These are phyloP conservation scores for Uronychia setigera DNA, from an alignment of 73 alveolate genomes.

Conservation along the genomic window DNA sequence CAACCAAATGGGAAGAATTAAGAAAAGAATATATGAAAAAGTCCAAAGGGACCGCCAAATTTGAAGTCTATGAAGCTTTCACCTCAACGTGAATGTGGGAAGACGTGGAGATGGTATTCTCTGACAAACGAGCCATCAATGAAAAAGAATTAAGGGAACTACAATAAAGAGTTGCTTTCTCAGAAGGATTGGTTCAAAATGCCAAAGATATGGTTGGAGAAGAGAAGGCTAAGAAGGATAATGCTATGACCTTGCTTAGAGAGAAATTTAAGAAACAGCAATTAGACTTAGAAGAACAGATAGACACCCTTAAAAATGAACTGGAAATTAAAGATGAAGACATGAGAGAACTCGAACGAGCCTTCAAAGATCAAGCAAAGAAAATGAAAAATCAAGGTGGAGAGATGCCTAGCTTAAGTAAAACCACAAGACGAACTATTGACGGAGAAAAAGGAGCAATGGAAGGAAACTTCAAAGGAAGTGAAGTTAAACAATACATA, in stretches of 20 bases:
- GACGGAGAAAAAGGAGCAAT: not conserved
- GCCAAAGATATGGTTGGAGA: slow-evolving; percentile 35
- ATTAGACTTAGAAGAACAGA: slow-evolving; percentile 28
- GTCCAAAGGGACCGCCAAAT: slow-evolving; percentile 44
- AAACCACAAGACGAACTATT: not conserved
- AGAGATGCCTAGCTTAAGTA: not conserved
- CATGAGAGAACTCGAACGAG: slow-evolving; percentile 30
- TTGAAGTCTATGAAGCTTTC: slow-evolving; percentile 13
- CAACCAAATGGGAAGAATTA: slow-evolving; percentile 20
- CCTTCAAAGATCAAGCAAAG: slow-evolving; percentile 15
- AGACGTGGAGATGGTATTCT: slow-evolving; percentile 26
- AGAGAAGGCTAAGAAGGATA: slow-evolving; percentile 31
- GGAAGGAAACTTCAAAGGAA: not conserved
- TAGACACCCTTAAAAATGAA: slow-evolving; percentile 23
- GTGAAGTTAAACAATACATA: no score
- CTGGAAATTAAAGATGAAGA: slow-evolving; percentile 17
- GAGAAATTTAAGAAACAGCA: slow-evolving; percentile 17
- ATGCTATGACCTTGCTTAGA: slow-evolving; percentile 18
- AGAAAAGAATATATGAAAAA: slow-evolving; percentile 25
- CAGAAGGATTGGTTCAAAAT: slow-evolving; percentile 24
- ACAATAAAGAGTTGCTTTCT: slow-evolving; percentile 13
- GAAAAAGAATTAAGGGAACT: slow-evolving; percentile 7
- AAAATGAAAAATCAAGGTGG: not conserved
- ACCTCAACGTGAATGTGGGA: slow-evolving; percentile 8
- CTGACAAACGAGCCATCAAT: slow-evolving; percentile 1